Evolutionary conservation across 148 eudicot species (phyloP).

Genomic region (Nepenthes gracilis): DNA sequence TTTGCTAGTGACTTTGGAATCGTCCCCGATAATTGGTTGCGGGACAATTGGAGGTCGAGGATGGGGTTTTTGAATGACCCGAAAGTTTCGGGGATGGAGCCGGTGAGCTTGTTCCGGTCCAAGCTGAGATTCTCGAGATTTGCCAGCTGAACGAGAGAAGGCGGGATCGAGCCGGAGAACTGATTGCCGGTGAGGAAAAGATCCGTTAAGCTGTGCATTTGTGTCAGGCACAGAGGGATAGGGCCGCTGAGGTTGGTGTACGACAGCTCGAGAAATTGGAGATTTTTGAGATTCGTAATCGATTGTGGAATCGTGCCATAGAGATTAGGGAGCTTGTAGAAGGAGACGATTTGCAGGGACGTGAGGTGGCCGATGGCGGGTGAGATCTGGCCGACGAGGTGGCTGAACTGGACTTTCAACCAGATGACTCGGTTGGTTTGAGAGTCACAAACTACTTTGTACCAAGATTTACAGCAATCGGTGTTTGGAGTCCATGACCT

Average conservation of each 20-base stretch:
- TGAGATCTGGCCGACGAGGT: constrained; percentile 28
- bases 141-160: constrained; percentile 13
- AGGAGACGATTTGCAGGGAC: constrained; percentile 16
- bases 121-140: constrained; percentile 22
- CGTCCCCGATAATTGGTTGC: constrained; percentile 28
- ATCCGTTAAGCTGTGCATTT: constrained; percentile 15
- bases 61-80: constrained; percentile 10
- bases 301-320: constrained; percentile 33
- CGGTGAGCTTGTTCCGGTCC: constrained; percentile 28
- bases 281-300: constrained; percentile 25
- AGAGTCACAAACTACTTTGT: constrained; percentile 20
- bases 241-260: constrained; percentile 28
- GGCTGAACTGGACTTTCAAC: constrained; percentile 15
- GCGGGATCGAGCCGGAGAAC: constrained; percentile 29
- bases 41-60: constrained; percentile 10
- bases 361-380: constrained; percentile 21
- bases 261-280: constrained; percentile 13
- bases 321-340: constrained; percentile 24
- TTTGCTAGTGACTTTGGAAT: constrained; percentile 26
- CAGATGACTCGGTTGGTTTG: constrained; percentile 22
- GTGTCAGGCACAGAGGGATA: constrained; percentile 30
- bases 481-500: constrained; percentile 26
- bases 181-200: constrained; percentile 23
- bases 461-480: constrained; percentile 35
- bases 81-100: constrained; percentile 28